phyloP scores from a whole-genome alignment of 2,329 filamentous ascomycete genomes.

The Talaromyces pinophilus region DNA sequence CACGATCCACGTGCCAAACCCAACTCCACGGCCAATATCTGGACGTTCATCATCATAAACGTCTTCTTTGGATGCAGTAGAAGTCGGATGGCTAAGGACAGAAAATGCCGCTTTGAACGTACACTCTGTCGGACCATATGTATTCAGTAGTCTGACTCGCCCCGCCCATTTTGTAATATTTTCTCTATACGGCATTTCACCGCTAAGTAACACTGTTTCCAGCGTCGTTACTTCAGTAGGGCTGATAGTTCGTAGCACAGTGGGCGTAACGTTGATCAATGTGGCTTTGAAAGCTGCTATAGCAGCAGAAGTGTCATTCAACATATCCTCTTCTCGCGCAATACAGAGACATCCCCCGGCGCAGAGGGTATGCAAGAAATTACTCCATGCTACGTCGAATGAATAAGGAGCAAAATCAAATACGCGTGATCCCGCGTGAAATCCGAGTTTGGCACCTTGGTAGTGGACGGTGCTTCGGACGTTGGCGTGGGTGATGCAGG shows the following conservation, averaged over 20 bases:
- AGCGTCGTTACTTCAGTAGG: background rate
- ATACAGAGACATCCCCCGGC: conserved; percentile 14
- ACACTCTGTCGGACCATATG: conserved; percentile 11
- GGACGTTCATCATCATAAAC: background rate
- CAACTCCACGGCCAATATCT: conserved; percentile 14
- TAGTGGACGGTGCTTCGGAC: conserved; percentile 12
- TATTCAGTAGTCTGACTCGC: conserved; percentile 6
- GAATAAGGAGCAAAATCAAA: conserved; percentile 20
- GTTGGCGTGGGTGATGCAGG: conserved; percentile 17
- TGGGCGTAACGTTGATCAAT: conserved; percentile 15
- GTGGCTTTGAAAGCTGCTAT: background rate
- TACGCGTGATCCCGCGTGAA: conserved; percentile 5
- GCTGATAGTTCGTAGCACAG: conserved; percentile 3
- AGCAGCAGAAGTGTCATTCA: conserved; percentile 3
- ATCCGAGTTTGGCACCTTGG: conserved; percentile 12
- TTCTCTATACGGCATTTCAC: conserved; percentile 16
- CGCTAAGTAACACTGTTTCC: conserved; percentile 12
- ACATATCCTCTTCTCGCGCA: conserved; percentile 15
- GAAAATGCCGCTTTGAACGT: conserved; percentile 15
- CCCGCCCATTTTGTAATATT: conserved; percentile 12
- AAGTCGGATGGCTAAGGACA: conserved; percentile 2
- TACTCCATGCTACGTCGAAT: conserved; percentile 20
- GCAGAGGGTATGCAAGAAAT: conserved; percentile 15
- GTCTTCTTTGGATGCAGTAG: background rate
- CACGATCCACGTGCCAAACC: conserved; percentile 12